Evolutionary conservation across 2,329 filamentous ascomycete genomes (phyloP).

Genomic region (Aspergillus fumigatus): DNA sequence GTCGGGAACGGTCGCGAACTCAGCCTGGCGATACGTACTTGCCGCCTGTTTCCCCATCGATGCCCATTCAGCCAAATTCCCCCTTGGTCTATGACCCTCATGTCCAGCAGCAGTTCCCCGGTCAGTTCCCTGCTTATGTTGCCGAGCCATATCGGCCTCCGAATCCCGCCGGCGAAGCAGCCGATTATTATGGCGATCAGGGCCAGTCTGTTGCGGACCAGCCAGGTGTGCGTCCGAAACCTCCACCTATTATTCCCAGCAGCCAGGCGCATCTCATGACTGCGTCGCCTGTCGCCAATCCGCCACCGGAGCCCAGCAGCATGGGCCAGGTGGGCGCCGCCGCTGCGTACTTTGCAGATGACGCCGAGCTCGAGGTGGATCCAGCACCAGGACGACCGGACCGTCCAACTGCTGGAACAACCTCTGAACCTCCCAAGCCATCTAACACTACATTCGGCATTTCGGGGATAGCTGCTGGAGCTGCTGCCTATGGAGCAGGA

Average conservation of each 20-base stretch:
- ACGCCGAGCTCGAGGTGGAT: conserved; percentile 13
- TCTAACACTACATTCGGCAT: conserved; percentile 30
- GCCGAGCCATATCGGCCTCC: conserved; percentile 45
- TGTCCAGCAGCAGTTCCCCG: conserved; percentile 55
- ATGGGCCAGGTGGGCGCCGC: conserved; percentile 46
- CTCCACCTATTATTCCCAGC: conserved; percentile 50
- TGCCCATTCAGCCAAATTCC: conserved; percentile 19
- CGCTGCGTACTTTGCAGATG: conserved; percentile 50
- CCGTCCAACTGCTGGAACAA: conserved; percentile 12
- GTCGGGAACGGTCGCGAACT: conserved; percentile 25
- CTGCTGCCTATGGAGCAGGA: conserved; percentile 43
- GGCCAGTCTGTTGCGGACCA: conserved; percentile 57
- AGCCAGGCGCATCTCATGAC: conserved; percentile 54
- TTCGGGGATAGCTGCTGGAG: conserved; percentile 23
- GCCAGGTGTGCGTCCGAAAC: conserved; percentile 54
- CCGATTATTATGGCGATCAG: conserved; percentile 61
- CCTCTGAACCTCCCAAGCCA: conserved; percentile 23
- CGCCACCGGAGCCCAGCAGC: conserved; percentile 56
- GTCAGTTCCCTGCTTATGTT: conserved; percentile 48
- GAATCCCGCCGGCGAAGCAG: conserved; percentile 50
- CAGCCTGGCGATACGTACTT: conserved; percentile 26
- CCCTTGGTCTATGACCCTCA: conserved; percentile 42
- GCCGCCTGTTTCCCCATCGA: conserved; percentile 15
- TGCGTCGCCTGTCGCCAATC: conserved; percentile 48
- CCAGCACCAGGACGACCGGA: conserved; percentile 9